Base-by-base conservation (phyloP, 106 monocot genomes). In the Agapanthus africanus region DNA sequence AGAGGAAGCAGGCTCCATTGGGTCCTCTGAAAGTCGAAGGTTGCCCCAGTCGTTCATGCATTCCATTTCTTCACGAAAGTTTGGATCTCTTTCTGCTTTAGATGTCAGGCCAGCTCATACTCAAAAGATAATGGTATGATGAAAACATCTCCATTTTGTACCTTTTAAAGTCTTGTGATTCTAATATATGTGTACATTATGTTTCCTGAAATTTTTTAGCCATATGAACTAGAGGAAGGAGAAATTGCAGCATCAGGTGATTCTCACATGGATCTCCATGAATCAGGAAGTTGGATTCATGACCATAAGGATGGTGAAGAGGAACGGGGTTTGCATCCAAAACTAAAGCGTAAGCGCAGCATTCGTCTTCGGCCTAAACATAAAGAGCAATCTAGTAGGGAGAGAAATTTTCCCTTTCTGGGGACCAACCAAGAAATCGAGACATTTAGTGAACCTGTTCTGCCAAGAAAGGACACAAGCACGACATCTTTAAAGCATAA, bases 151-250 rank as follows among this genome's bases (percentile, higher is more conserved):
- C n/a, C n/a, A n/a, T n/a, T n/a, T n/a, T n/a, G n/a, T n/a, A n/a
- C n/a, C n/a, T n/a, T n/a, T n/a, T n/a, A n/a, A n/a, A n/a, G n/a
- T n/a, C n/a, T n/a, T n/a, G n/a, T n/a, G n/a, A n/a, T n/a, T n/a
- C n/a, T n/a, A n/a, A n/a, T n/a, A n/a, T n/a, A n/a, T n/a, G n/a
- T n/a, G n/a, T n/a, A n/a, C n/a, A n/a, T n/a, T n/a, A n/a, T n/a
- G n/a, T n/a, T n/a, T n/a, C n/a, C n/a, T n/a, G n/a, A n/a, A n/a
- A n/a, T n/a, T n/a, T n/a, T n/a, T n/a, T n/a, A n/a, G n/a, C n/a
- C n/a, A n/a, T n/a, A n/a, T n/a, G n/a, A 97, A 42, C 76, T 97
- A 23, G 92, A 97, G 47, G 97, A 97, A 69, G 97, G 92, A 51
- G 97, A 97, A 74, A 92, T 92, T 69, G 97, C 92, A 19, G 65